Conservation (phyloP, 2,329 filamentous ascomycete genomes). For the Aspergillus tanneri region DNA sequence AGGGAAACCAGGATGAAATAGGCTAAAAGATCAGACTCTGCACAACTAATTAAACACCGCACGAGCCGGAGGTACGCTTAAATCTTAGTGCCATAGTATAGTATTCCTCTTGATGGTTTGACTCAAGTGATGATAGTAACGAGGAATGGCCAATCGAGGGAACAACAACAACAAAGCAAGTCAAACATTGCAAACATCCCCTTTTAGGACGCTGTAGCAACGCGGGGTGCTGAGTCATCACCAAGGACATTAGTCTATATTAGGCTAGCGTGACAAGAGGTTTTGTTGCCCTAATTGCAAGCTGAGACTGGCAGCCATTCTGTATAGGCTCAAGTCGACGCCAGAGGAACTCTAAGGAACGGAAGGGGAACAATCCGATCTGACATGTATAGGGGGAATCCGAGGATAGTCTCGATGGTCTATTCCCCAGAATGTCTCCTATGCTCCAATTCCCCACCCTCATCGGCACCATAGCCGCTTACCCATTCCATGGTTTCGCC, state of each 20-base stretch:
- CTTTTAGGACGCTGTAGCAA: conserved; percentile 6
- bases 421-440: conserved; percentile 2
- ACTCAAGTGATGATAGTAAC: conserved; percentile 1
- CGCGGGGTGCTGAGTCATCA: conserved; percentile 11
- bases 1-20: conserved; percentile 15
- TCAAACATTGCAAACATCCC: conserved; percentile 15
- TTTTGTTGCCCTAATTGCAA: no score
- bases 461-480: conserved; percentile 15
- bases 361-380: no score
- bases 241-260: neutral
- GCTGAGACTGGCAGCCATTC: neutral
- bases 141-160: conserved; percentile 3
- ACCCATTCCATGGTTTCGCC: conserved; percentile 1
- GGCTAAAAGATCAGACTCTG: conserved; percentile 15
- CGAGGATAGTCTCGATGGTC: no score
- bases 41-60: conserved; percentile 1
- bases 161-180: conserved; percentile 11
- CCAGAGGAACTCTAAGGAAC: no score
- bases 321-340: no score
- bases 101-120: neutral
- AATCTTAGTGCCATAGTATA: conserved; percentile 8
- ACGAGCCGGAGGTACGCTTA: conserved; percentile 8
- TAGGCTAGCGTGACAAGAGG: no score
- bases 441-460: conserved; percentile 10
- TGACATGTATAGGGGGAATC: no score